Evolutionary conservation across 2,329 filamentous ascomycete genomes (phyloP).

Genomic region (Macrophomina tecta): DNA sequence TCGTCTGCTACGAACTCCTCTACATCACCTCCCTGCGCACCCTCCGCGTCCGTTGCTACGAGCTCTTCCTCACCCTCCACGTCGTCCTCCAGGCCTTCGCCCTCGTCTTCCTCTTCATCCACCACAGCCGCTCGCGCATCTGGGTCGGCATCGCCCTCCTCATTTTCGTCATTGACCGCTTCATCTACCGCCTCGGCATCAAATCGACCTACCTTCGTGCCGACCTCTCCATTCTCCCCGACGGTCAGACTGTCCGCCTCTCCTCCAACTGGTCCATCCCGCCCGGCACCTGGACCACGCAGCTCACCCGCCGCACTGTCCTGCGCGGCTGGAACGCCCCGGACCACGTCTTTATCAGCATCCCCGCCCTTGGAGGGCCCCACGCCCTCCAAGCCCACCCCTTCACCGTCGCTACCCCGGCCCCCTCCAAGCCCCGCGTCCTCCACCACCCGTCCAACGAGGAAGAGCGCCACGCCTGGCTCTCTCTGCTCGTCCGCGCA

Average conservation of each 20-base stretch:
- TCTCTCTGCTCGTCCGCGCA: conserved; percentile 65
- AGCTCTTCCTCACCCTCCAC: conserved; percentile 66
- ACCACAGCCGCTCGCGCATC: conserved; percentile 59
- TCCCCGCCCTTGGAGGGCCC: conserved; percentile 60
- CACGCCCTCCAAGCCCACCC: conserved; percentile 67
- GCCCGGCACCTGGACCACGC: conserved; percentile 28
- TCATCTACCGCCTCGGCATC: conserved; percentile 62
- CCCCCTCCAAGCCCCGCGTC: conserved; percentile 44
- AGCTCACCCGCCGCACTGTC: conserved; percentile 42
- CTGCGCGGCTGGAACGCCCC: conserved; percentile 64
- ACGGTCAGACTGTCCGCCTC: conserved; percentile 61
- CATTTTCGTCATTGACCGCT: conserved; percentile 64
- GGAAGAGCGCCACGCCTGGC: conserved; percentile 53
- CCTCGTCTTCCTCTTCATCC: conserved; percentile 64
- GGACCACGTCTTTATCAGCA: conserved; percentile 68
- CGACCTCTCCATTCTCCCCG: conserved; percentile 60
- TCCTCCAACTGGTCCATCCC: conserved; percentile 52
- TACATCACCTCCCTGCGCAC: conserved; percentile 67
- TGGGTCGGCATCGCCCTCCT: conserved; percentile 61
- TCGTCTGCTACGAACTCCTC: conserved; percentile 65
- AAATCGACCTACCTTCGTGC: conserved; percentile 58
- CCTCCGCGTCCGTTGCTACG: conserved; percentile 67
- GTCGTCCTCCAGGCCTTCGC: conserved; percentile 63
- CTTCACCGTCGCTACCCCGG: conserved; percentile 69
- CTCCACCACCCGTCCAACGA: neutral